These are phyloP conservation scores for Claviceps spartinae DNA, from an alignment of 2,329 filamentous ascomycete genomes.

Conservation along the genomic window DNA sequence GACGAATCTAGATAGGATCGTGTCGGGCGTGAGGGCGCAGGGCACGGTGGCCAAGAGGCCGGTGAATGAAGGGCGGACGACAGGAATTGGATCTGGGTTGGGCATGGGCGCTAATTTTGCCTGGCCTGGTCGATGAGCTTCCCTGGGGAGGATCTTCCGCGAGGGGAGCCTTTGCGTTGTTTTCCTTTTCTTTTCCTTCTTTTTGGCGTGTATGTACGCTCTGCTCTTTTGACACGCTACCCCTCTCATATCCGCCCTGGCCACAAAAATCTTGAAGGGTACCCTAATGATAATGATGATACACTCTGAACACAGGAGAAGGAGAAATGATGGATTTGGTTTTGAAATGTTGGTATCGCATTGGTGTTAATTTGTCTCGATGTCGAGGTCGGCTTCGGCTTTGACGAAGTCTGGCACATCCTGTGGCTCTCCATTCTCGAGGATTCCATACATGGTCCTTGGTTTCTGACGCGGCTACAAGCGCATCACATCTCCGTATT, in stretches of 20 bases:
- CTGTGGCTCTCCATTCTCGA: slow-evolving; percentile 27
- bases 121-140: slow-evolving; percentile 28
- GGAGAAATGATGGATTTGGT: neutral
- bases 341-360: neutral
- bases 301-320: neutral
- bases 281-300: neutral
- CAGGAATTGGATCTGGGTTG: slow-evolving; percentile 34
- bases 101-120: slow-evolving; percentile 46
- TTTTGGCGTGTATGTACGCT: neutral
- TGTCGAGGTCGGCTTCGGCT: slow-evolving; percentile 12
- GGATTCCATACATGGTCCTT: slow-evolving; percentile 24
- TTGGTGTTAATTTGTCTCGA: neutral
- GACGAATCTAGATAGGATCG: slow-evolving; percentile 77
- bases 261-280: neutral
- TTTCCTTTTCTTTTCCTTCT: neutral
- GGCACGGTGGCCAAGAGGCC: slow-evolving; percentile 67
- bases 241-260: neutral
- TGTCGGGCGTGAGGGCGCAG: slow-evolving; percentile 67
- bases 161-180: neutral
- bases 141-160: too few relatives aligned
- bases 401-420: slow-evolving; percentile 19
- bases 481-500: neutral
- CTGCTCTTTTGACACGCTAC: neutral
- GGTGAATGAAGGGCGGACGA: slow-evolving; percentile 51
- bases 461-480: slow-evolving; percentile 23